phyloP scores from a whole-genome alignment of 2,329 filamentous ascomycete species.

The Talaromyces sp. region DNA sequence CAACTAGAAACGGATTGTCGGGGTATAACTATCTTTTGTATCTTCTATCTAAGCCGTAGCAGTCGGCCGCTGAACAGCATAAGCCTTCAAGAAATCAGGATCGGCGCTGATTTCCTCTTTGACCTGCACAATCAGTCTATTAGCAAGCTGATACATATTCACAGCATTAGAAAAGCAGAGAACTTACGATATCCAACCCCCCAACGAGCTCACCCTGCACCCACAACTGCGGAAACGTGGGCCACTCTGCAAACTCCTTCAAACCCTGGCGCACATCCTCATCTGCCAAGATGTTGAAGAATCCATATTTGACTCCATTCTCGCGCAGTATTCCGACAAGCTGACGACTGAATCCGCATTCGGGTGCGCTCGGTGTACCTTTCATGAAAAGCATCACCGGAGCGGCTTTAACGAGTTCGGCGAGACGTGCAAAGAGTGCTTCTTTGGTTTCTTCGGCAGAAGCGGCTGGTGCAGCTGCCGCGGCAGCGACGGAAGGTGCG shows the following conservation, averaged over 20 bases:
- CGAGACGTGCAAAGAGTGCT: conserved; percentile 76
- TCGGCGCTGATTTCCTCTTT: conserved; percentile 89
- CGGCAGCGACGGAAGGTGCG: conserved; percentile 24
- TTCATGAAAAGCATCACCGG: conserved; percentile 99
- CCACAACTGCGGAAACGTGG: conserved; percentile 94
- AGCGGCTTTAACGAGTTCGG: conserved; percentile 85
- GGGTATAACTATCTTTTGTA: conserved; percentile 13
- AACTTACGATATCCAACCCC: conserved; percentile 91
- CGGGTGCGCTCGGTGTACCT: conserved; percentile 80
- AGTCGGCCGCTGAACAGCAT: conserved; percentile 49
- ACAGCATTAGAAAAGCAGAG: conserved; percentile 23
- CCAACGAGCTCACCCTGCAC: conserved; percentile 86
- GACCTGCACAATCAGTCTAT: conserved; percentile 55
- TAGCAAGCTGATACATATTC: conserved; percentile 9
- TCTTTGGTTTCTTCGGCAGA: conserved; percentile 66
- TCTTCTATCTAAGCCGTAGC: conserved; percentile 16
- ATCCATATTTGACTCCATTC: conserved; percentile 90
- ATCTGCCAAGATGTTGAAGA: conserved; percentile 98
- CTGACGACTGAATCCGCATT: conserved; percentile 91
- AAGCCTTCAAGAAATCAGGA: conserved; percentile 75
- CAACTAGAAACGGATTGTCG: neutral
- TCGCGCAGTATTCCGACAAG: conserved; percentile 82
- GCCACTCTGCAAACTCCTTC: conserved; percentile 98
- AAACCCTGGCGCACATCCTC: conserved; percentile 94
- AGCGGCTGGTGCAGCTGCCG: conserved; percentile 25